Base-by-base conservation (phyloP, 2,329 filamentous ascomycete genomes). In the Diaporthe citri region DNA sequence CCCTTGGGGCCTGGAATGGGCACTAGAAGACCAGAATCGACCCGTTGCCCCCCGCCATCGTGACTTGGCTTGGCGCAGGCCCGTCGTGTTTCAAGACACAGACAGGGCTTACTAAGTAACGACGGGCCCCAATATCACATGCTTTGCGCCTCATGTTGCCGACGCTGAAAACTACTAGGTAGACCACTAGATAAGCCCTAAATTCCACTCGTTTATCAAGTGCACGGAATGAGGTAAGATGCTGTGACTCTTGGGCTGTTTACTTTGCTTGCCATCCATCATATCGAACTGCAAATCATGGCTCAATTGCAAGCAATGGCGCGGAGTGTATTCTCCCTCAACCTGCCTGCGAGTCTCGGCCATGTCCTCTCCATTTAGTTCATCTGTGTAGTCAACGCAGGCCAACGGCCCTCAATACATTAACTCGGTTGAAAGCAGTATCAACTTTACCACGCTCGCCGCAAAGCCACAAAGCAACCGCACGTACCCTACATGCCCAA, bases 361-460 rank as follows among this genome's bases (percentile, higher is more conserved):
- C 34, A 12, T 12, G 12, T 9, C 22, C 7, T n/a, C 46, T 25
- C 31, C 31, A 51, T 25, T 28, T 28, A 15, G 17, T 12, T 41
- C 31, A 7, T 6, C 17, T 39, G 17, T 22, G 25, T 36, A 22
- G 46, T 55, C 46, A 36, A 64, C 22, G 71, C 39, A 43, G 71
- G 46, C 67, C 57, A 55, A 55, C 36, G n/a, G 71, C 25, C 36
- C 25, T 25, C 34, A 55, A 43, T 64, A n/a, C 57, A 72, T 72
- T 64, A 28, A 46, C 46, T 72, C 13, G 36, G 56, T 36, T 25
- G 10, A 55, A 56, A 72, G 48, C 46, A 60, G 8, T 43, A 56
- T 64, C 28, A 56, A 43, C 36, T 12, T 25, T 34, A 52, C 28
- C 48, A 55, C 25, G 71, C 36, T 43, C 57, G 46, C 36, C 57